A percentile compares a stretch with the other conserved stretches of the same genome.
Evolutionary conservation across 805 yeast genomes (phyloP).

Genomic region (Teunomyces kruisii): DNA sequence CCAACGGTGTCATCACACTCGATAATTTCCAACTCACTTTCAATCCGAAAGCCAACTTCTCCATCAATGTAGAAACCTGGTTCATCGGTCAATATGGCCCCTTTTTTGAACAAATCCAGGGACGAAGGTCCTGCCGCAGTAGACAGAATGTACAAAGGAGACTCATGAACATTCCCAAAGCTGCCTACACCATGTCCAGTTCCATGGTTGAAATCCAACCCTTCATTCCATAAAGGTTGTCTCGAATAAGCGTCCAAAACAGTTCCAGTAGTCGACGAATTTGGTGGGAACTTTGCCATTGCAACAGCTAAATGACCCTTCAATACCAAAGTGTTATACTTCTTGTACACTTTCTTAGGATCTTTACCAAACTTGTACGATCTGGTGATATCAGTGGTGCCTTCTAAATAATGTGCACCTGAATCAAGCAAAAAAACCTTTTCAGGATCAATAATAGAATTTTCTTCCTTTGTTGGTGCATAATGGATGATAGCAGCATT

Average conservation of each 20-base stretch:
- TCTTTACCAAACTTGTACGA: constrained; percentile 64
- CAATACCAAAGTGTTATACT: constrained; percentile 78
- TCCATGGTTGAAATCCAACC: constrained; percentile 89
- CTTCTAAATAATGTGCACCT: constrained; percentile 90
- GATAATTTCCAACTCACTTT: constrained; percentile 71
- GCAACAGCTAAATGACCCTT: constrained; percentile 92
- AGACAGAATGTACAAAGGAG: constrained; percentile 80
- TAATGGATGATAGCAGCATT: constrained; percentile 78
- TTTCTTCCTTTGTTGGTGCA: constrained; percentile 60
- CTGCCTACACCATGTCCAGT: constrained; percentile 98
- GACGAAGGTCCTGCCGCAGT: constrained; percentile 51
- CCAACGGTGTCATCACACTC: constrained; percentile 40
- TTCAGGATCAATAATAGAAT: constrained; percentile 60
- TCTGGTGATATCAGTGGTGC: constrained; percentile 95
- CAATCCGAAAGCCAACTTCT: constrained; percentile 87
- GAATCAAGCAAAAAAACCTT: constrained; percentile 80
- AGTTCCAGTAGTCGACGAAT: constrained; percentile 62
- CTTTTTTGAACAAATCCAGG: constrained; percentile 43
- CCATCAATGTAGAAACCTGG: constrained; percentile 94
- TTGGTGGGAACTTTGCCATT: constrained; percentile 68
- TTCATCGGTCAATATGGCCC: constrained; percentile 84
- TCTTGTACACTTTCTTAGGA: constrained; percentile 47
- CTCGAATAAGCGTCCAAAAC: constrained; percentile 82
- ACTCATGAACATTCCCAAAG: constrained; percentile 89
- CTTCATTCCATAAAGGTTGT: constrained; percentile 76